Conservation (phyloP, 176 grass and related monocot genomes). For the Cocos nucifera region DNA sequence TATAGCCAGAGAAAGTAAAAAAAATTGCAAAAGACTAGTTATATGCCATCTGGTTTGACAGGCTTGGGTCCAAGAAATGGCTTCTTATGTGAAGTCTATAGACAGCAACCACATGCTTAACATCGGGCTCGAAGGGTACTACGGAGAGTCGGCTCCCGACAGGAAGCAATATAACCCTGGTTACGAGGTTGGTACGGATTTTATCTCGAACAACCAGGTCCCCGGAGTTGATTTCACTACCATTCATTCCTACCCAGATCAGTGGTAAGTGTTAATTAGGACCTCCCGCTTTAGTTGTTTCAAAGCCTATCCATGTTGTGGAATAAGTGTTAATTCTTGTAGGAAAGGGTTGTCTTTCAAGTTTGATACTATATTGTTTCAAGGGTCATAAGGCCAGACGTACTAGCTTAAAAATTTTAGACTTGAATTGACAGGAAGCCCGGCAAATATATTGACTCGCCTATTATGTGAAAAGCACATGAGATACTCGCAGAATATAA, state of each 20-base stretch:
- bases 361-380: too few species aligned
- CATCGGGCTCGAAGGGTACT: slow-evolving; percentile 74
- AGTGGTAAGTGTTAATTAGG: slow-evolving; percentile 29
- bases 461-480: too few species aligned
- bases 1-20: too few species aligned
- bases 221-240: slow-evolving; percentile 58
- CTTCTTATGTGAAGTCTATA: slow-evolving; percentile 57
- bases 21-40: too few species aligned
- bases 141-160: slow-evolving; percentile 45
- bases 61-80: slow-evolving; percentile 61
- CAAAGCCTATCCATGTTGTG: neutral
- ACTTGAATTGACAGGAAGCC: too few species aligned
- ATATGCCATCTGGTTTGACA: neutral
- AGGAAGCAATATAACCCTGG: slow-evolving; percentile 41
- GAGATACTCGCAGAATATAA: too few species aligned
- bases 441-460: too few species aligned
- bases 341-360: too few species aligned
- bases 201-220: slow-evolving; percentile 62
- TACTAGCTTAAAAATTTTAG: too few species aligned
- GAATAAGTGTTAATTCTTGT: too few species aligned
- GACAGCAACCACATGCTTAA: slow-evolving; percentile 72
- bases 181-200: slow-evolving; percentile 64
- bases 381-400: too few species aligned
- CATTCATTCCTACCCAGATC: slow-evolving; percentile 69
- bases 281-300: neutral